These are phyloP conservation scores for Benincasa hispida DNA, from an alignment of 306 rosid genomes.

Conservation along the genomic window DNA sequence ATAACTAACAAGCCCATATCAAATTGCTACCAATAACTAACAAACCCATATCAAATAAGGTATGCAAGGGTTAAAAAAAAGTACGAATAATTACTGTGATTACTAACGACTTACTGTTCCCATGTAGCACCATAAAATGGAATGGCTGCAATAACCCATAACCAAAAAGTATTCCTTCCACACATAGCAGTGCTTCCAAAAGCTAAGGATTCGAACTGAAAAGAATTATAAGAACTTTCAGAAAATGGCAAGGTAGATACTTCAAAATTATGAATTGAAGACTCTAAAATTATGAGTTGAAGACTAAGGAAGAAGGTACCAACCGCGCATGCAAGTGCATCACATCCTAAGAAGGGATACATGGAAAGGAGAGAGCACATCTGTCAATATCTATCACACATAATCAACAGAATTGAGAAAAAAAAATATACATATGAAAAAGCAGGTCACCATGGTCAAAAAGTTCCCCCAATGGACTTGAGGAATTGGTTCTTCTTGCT, in stretches of 20 bases:
- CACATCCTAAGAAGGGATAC: constrained; percentile 63
- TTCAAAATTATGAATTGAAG: constrained; percentile 2
- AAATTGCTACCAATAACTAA: neutral
- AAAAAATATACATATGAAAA: neutral
- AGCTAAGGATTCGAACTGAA: constrained; percentile 80
- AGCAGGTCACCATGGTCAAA: constrained; percentile 77
- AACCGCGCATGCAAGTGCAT: constrained; percentile 97
- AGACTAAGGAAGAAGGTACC: constrained; percentile 14
- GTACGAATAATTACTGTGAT: neutral
- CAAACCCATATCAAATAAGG: neutral
- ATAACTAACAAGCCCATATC: neutral
- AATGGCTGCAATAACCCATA: constrained; percentile 88
- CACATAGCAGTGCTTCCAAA: constrained; percentile 94
- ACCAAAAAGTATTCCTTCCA: constrained; percentile 82
- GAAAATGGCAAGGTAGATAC: neutral
- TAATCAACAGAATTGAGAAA: neutral
- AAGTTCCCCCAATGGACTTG: constrained; percentile 94
- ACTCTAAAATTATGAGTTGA: neutral
- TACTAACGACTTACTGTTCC: constrained; percentile 68
- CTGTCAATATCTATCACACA: constrained; percentile 15
- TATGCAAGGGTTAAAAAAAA: neutral
- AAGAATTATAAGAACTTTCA: constrained; percentile 11
- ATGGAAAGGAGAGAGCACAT: constrained; percentile 13
- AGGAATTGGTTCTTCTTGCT: constrained; percentile 92
- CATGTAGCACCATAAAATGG: constrained; percentile 91